These are phyloP conservation scores for Dentipellis fragilis DNA, from an alignment of 768 basidiomycete species.

Conservation along the genomic window DNA sequence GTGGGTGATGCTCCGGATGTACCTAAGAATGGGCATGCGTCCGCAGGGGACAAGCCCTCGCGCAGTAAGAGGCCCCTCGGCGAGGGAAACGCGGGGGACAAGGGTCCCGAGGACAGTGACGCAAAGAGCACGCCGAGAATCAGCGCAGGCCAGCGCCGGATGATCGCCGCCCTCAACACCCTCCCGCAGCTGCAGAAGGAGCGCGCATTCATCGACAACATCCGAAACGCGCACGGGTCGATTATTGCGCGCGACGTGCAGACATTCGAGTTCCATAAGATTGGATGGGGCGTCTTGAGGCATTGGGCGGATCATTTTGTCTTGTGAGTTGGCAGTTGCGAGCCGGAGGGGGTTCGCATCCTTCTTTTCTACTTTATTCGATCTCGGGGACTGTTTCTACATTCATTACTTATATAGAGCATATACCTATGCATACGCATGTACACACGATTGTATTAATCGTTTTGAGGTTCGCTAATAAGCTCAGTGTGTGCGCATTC, in stretches of 20 bases:
- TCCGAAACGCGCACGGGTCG: conserved; percentile 59
- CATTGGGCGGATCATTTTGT: conserved; percentile 65
- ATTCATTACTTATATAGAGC: too few species aligned
- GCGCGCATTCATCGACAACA: conserved; percentile 51
- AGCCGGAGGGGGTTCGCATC: too few species aligned
- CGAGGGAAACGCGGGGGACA: neutral
- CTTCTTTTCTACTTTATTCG: too few species aligned
- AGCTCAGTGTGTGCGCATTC: too few species aligned
- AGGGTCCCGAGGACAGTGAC: conserved; percentile 7
- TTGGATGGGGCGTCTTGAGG: conserved; percentile 55
- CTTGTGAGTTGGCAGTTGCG: too few species aligned
- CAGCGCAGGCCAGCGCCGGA: conserved; percentile 44
- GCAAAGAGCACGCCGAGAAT: conserved; percentile 24
- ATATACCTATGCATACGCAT: too few species aligned
- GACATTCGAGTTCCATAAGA: conserved; percentile 43
- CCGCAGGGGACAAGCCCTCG: neutral
- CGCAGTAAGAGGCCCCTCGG: neutral
- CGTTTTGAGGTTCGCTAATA: too few species aligned
- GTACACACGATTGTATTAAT: too few species aligned
- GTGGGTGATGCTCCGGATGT: too few species aligned
- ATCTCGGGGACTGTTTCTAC: too few species aligned
- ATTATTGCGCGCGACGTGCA: conserved; percentile 64
- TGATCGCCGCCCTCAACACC: conserved; percentile 51
- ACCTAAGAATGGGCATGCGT: neutral
- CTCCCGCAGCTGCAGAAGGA: conserved; percentile 65